These are phyloP conservation scores for Lachnellula occidentalis DNA, from an alignment of 2,329 filamentous ascomycete species.

Conservation along the genomic window DNA sequence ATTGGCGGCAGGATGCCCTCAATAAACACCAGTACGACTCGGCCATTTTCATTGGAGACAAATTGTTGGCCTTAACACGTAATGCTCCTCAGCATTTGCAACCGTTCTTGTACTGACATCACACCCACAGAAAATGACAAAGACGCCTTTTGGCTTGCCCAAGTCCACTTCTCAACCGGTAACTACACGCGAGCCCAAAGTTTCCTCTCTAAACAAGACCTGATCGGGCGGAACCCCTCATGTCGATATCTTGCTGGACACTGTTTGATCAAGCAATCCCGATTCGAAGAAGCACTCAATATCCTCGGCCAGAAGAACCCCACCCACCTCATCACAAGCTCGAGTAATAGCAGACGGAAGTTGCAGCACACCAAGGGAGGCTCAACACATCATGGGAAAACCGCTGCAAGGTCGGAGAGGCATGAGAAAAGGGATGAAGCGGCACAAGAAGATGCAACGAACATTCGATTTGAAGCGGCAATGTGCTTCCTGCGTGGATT, in stretches of 20 bases:
- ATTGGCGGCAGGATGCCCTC: slow-evolving; percentile 91
- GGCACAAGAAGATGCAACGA: slow-evolving; percentile 60
- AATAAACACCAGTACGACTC: slow-evolving; percentile 96
- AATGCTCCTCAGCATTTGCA: slow-evolving; percentile 30
- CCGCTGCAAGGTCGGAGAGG: slow-evolving; percentile 25
- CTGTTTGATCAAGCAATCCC: slow-evolving; percentile 87
- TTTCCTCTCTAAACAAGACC: slow-evolving; percentile 77
- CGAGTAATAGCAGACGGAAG: slow-evolving; percentile 61
- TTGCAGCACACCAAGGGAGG: slow-evolving; percentile 59
- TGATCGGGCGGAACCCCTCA: slow-evolving; percentile 74
- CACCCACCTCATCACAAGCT: slow-evolving; percentile 72
- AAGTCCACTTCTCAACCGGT: slow-evolving; percentile 91
- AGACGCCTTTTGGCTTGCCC: slow-evolving; percentile 96
- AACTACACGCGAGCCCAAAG: slow-evolving; percentile 91
- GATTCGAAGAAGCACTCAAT: slow-evolving; percentile 80
- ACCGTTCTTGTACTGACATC: slow-evolving; percentile 1
- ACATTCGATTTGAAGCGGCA: slow-evolving; percentile 83
- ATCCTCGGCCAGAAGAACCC: slow-evolving; percentile 91
- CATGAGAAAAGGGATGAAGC: slow-evolving; percentile 25
- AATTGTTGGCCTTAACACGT: slow-evolving; percentile 92
- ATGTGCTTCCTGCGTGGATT: slow-evolving; percentile 95
- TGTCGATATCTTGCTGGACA: slow-evolving; percentile 91
- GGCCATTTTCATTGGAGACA: slow-evolving; percentile 95
- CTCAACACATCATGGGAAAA: slow-evolving; percentile 41
- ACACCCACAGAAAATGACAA: slow-evolving; percentile 71